phyloP scores from a whole-genome alignment of 2,329 filamentous ascomycete genomes.

The Colletotrichum eremochloae region DNA sequence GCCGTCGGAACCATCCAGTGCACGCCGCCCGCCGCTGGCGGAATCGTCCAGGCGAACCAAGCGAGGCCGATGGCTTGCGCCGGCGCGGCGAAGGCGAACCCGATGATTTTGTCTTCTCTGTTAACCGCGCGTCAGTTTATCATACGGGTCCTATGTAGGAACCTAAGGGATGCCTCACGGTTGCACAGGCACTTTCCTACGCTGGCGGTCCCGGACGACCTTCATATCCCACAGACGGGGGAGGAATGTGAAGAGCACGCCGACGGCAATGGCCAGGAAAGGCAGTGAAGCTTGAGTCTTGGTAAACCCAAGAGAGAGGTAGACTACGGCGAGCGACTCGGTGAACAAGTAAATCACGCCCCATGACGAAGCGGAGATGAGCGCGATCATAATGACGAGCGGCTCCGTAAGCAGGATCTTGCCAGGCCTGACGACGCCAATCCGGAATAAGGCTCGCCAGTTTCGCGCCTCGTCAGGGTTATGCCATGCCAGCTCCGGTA shows the following conservation, averaged over 20 bases:
- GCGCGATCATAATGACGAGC: slow-evolving; percentile 57
- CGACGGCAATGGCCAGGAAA: slow-evolving; percentile 56
- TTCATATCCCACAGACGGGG: slow-evolving; percentile 57
- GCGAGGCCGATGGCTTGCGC: slow-evolving; percentile 58
- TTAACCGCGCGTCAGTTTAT: slow-evolving; percentile 1
- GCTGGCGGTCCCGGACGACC: slow-evolving; percentile 43
- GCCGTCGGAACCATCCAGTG: slow-evolving; percentile 57
- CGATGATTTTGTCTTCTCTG: slow-evolving; percentile 45
- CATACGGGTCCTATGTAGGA: not conserved
- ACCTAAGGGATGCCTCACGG: slow-evolving; percentile 39
- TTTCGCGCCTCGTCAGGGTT: slow-evolving; percentile 57
- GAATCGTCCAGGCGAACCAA: slow-evolving; percentile 62
- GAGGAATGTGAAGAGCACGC: slow-evolving; percentile 56
- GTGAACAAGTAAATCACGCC: slow-evolving; percentile 64
- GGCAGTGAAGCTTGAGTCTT: slow-evolving; percentile 52
- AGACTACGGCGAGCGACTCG: slow-evolving; percentile 57
- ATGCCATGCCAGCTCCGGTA: slow-evolving; percentile 45
- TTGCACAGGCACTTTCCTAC: slow-evolving; percentile 41
- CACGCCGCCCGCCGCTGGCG: slow-evolving; percentile 50
- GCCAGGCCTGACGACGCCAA: slow-evolving; percentile 56
- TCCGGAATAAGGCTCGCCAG: slow-evolving; percentile 52
- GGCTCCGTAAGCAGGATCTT: slow-evolving; percentile 61
- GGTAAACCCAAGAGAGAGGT: slow-evolving; percentile 52
- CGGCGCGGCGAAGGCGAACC: slow-evolving; percentile 60
- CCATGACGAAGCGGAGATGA: slow-evolving; percentile 58